phyloP scores from a whole-genome alignment of 169 alveolate species.

The Plasmodium gallinaceum region DNA sequence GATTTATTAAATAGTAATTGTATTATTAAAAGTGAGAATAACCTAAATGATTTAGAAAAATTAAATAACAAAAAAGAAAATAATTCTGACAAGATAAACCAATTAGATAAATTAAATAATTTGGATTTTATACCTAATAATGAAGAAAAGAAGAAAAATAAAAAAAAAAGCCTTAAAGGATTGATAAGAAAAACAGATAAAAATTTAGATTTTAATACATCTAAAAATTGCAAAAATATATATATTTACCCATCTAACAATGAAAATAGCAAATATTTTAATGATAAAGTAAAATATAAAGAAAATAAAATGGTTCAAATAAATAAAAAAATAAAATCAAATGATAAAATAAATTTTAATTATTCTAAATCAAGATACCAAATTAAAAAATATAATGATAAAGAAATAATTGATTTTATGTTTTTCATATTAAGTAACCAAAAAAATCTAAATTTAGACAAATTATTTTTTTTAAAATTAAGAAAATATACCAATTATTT shows the following conservation, averaged over 20 bases:
- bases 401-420: constrained; percentile 24
- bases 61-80: neutral
- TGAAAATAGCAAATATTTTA: neutral
- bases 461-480: constrained; percentile 53
- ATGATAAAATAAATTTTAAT: constrained; percentile 10
- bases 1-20: neutral
- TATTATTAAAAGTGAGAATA: neutral
- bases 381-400: neutral
- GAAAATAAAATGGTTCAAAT: neutral
- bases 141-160: neutral
- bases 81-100: neutral
- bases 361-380: neutral
- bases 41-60: neutral
- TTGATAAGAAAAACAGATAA: neutral
- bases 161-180: neutral
- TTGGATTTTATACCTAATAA: neutral
- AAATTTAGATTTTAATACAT: neutral
- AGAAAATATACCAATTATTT: constrained; percentile 34
- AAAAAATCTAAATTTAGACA: constrained; percentile 17
- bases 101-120: neutral
- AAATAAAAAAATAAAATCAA: constrained; percentile 12
- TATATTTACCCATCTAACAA: neutral
- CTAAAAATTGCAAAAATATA: neutral
- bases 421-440: constrained; percentile 45
- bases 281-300: neutral